These are phyloP conservation scores for Fusarium ambrosium DNA, from an alignment of 2,329 filamentous ascomycete species.

Conservation along the genomic window DNA sequence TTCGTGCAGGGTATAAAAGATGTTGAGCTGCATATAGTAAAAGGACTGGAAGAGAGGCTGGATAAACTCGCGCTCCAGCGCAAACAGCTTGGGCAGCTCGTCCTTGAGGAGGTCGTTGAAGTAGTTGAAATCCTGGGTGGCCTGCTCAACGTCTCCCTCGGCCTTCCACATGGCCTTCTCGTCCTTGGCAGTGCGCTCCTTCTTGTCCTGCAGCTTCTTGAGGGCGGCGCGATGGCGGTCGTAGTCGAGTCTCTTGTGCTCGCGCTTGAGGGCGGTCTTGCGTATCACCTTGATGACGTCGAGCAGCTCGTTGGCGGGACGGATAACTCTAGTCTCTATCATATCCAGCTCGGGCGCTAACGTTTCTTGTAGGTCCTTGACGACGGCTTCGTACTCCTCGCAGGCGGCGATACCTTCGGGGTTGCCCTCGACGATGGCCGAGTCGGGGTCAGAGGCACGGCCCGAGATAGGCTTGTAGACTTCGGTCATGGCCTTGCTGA, in stretches of 20 bases:
- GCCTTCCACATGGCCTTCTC: constrained; percentile 98
- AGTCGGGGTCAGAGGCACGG: constrained; percentile 91
- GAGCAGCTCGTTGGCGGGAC: constrained; percentile 91
- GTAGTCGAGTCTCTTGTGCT: constrained; percentile 98
- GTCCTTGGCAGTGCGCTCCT: constrained; percentile 95
- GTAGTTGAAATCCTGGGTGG: constrained; percentile 97
- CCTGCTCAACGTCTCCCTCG: constrained; percentile 89
- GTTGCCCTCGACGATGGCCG: constrained; percentile 85
- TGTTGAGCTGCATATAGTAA: constrained; percentile 99
- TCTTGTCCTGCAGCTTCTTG: constrained; percentile 98
- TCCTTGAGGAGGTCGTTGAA: constrained; percentile 98
- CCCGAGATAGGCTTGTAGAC: constrained; percentile 99
- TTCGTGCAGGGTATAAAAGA: constrained; percentile 98
- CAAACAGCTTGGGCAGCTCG: constrained; percentile 92
- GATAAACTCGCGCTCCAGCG: constrained; percentile 93
- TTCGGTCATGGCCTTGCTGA: constrained; percentile 94
- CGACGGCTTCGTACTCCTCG: constrained; percentile 94
- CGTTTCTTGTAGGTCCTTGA: constrained; percentile 89
- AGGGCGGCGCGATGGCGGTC: constrained; percentile 85
- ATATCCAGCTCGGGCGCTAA: constrained; percentile 94
- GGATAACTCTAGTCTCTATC: constrained; percentile 93
- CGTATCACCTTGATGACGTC: constrained; percentile 96
- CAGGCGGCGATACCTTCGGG: constrained; percentile 94
- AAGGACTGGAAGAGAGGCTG: constrained; percentile 97
- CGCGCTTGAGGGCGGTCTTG: constrained; percentile 88